Evolutionary conservation across 306 rosid species (phyloP).

Genomic region (Lupinus albus): DNA sequence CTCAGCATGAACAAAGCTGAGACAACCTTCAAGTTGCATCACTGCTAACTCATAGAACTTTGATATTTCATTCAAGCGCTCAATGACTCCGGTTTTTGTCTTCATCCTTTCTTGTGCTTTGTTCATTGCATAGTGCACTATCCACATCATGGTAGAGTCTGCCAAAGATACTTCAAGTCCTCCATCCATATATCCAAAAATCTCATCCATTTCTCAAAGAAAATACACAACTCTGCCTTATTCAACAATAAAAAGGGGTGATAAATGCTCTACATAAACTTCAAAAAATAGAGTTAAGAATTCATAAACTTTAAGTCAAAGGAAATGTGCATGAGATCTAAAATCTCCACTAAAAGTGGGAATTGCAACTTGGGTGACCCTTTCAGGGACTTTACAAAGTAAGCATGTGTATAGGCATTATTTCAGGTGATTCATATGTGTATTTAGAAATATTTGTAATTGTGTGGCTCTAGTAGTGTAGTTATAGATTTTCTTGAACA

Average conservation of each 20-base stretch:
- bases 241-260: neutral
- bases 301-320: constrained; percentile 10
- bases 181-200: constrained; percentile 55
- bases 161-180: constrained; percentile 55
- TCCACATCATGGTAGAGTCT: constrained; percentile 91
- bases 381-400: constrained; percentile 36
- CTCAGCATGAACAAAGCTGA: constrained; percentile 67
- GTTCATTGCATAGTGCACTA: constrained; percentile 79
- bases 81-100: constrained; percentile 62
- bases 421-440: constrained; percentile 33
- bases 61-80: constrained; percentile 77
- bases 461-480: constrained; percentile 2
- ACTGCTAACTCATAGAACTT: constrained; percentile 86
- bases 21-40: constrained; percentile 86
- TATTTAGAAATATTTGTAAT: neutral
- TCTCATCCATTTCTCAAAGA: constrained; percentile 51
- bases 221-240: neutral
- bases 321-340: constrained; percentile 36
- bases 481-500: constrained; percentile 9
- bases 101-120: constrained; percentile 78
- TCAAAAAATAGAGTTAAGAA: neutral
- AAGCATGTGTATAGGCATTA: constrained; percentile 40
- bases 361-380: constrained; percentile 37
- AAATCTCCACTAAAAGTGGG: constrained; percentile 37
- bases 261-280: neutral